Evolutionary conservation across 2,329 filamentous ascomycete genomes (phyloP).

Genomic region (Parascedosporium putredinis): DNA sequence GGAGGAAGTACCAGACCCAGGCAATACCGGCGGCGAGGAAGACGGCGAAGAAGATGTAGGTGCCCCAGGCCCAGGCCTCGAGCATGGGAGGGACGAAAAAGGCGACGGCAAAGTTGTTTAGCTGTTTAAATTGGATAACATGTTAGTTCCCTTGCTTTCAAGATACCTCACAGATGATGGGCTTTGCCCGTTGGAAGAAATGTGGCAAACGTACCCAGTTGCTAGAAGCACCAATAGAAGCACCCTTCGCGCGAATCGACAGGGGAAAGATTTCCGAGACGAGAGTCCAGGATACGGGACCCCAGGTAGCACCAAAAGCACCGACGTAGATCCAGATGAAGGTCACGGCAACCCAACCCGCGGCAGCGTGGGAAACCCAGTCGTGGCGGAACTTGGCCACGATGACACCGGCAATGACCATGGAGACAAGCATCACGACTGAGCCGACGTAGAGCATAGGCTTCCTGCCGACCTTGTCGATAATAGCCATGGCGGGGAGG

Average conservation of each 20-base stretch:
- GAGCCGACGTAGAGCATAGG: constrained; percentile 40
- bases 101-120: constrained; percentile 34
- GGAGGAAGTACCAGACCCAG: constrained; percentile 40
- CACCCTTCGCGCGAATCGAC: constrained; percentile 39
- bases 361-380: constrained; percentile 19
- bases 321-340: constrained; percentile 28
- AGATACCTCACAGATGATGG: not conserved
- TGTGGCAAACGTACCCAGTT: constrained; percentile 24
- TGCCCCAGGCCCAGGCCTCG: constrained; percentile 29
- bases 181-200: not conserved
- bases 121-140: constrained; percentile 12
- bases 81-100: constrained; percentile 32
- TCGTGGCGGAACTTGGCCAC: constrained; percentile 21
- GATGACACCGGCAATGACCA: constrained; percentile 24
- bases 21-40: constrained; percentile 34
- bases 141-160: not conserved
- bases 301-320: constrained; percentile 45
- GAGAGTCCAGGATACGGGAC: constrained; percentile 36
- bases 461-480: constrained; percentile 32
- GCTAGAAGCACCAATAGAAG: constrained; percentile 31
- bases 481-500: constrained; percentile 22
- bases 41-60: constrained; percentile 46
- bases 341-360: constrained; percentile 22
- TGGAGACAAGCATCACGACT: constrained; percentile 15
- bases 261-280: constrained; percentile 41